Base-by-base conservation (phyloP, 2,329 filamentous ascomycete genomes). In the Plenodomus lindquistii region DNA sequence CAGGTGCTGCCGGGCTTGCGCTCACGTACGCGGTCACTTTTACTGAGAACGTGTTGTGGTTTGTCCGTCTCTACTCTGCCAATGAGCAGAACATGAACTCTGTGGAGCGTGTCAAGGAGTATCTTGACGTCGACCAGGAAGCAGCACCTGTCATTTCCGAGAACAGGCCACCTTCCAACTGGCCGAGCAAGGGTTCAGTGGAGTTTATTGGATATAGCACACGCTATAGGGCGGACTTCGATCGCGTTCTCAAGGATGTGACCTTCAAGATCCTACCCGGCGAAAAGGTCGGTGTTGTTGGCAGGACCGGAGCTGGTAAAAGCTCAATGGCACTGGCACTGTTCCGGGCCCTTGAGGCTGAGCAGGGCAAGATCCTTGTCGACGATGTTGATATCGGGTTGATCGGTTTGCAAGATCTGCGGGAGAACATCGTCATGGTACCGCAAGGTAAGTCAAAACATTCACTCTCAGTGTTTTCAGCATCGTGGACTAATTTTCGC, bases 21-120 rank as follows among this genome's bases (percentile, higher is more conserved):
- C 79, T 99, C 64, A 96, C 91, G 42, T 99, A 99, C 66, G 94
- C 94, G 15, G 90, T 99, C 60, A 93, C 90, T 1, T 99, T 99
- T 66, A 96, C 92, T 0, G 94, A 99, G 72, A 97, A 96, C 59
- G 88, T 99, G 6, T 77, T 99, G 16, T 99, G 94, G 94, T 85
- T 97, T 46, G 92, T 99, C 22, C 87, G 94, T 39, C 81, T 97
- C 13, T 99, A 99, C 71, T 88, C 92, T 0, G 85, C 89, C 67
- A 97, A 97, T 65, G 94, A 99, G 75, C 94, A 99, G 74, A 97
- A 97, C 75, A 97, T 99, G 94, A 99, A 99, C 75, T 93, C 93
- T 2, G 92, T 97, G 40, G 94, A 99, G 75, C 89, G 94, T 66
- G 87, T 99, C 67, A 95, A 96, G 77, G 94, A 99, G 70, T 99